Evolutionary conservation across 306 rosid species (phyloP).

Genomic region (Cercis canadensis): DNA sequence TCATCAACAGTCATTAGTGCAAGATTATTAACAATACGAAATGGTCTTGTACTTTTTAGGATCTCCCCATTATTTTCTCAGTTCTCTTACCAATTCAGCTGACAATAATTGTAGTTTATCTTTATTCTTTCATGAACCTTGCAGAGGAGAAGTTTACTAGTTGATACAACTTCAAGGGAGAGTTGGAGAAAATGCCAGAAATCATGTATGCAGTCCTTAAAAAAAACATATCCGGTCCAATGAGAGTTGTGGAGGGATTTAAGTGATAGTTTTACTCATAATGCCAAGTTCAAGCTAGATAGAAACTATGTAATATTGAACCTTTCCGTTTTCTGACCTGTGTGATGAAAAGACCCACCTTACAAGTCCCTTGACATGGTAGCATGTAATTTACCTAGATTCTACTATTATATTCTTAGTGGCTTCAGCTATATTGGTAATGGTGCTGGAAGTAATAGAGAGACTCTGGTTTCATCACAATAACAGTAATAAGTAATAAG

Average conservation of each 20-base stretch:
- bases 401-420: too few species aligned
- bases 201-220: too few species aligned
- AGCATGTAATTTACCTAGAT: too few species aligned
- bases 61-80: background rate
- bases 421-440: too few species aligned
- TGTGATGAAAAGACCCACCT: background rate
- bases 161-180: background rate
- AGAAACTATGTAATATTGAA: too few species aligned
- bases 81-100: background rate
- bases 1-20: background rate
- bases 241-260: background rate
- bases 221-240: background rate
- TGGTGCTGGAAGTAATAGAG: too few species aligned
- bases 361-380: slow-evolving; percentile 2
- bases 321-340: too few species aligned
- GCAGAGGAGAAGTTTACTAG: slow-evolving; percentile 12
- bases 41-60: background rate
- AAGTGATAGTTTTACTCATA: too few species aligned
- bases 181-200: too few species aligned
- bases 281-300: too few species aligned
- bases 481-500: too few species aligned
- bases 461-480: too few species aligned
- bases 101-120: background rate
- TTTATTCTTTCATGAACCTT: background rate
- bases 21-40: background rate